Percentiles rank a stretch among this genome's conserved stretches.
Evolutionary conservation across 257 asterid genomes (phyloP).

Genomic region (Thymus quinquecostatus): DNA sequence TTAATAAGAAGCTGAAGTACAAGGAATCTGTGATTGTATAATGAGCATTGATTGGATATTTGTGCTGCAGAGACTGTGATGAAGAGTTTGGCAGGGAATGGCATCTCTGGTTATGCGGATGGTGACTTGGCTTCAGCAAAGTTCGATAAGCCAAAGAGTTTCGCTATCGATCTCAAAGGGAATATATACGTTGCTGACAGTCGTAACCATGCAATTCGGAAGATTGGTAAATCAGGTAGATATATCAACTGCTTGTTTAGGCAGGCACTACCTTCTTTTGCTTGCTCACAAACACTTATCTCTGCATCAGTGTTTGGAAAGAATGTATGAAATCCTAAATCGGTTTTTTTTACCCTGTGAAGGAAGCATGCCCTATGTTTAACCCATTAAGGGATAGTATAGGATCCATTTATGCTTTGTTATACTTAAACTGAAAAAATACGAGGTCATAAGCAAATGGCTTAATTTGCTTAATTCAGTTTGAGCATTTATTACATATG

Average conservation of each 20-base stretch:
- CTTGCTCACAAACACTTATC: not conserved
- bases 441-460: not conserved
- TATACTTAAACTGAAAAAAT: not conserved
- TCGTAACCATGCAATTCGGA: constrained; percentile 65
- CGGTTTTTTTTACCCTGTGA: not conserved
- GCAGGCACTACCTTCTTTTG: not conserved
- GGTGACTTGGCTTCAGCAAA: constrained; percentile 69
- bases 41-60: not conserved
- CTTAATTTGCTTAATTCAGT: not conserved
- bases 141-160: constrained; percentile 67
- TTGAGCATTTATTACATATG: constrained; percentile 2
- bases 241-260: constrained; percentile 14
- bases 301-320: not conserved
- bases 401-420: not conserved
- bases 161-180: constrained; percentile 73
- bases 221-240: constrained; percentile 69
- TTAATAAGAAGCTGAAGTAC: not conserved
- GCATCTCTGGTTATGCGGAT: constrained; percentile 49
- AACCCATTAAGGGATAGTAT: not conserved
- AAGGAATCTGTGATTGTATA: not conserved
- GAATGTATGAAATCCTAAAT: not conserved
- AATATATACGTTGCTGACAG: constrained; percentile 80
- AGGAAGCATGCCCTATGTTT: not conserved
- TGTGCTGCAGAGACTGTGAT: constrained; percentile 49
- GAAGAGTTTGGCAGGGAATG: constrained; percentile 65